Conservation (phyloP, 148 eudicot species). For the Cornus controversa region DNA sequence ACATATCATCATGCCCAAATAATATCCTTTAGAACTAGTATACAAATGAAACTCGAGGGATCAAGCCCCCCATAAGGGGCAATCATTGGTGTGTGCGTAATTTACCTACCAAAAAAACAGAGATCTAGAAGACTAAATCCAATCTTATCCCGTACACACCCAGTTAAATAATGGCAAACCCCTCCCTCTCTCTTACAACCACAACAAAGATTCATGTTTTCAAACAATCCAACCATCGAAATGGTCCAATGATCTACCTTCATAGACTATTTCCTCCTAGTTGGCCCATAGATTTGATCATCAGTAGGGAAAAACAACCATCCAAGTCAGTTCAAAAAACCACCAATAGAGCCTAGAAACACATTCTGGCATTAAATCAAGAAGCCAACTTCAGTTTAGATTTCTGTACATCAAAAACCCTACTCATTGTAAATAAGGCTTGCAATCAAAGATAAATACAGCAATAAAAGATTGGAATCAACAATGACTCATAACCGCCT, state of each 20-base stretch:
- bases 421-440: no score
- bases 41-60: background rate
- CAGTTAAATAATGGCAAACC: background rate
- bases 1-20: background rate
- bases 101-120: no score
- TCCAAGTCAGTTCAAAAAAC: background rate
- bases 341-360: background rate
- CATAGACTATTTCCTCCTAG: no score
- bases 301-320: background rate
- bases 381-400: no score
- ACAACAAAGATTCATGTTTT: background rate
- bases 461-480: background rate
- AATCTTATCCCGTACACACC: background rate
- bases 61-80: no score
- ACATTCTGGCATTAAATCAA: no score
- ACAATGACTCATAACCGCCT: background rate
- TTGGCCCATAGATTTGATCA: no score
- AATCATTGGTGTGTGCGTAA: no score
- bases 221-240: background rate
- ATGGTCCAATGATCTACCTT: no score
- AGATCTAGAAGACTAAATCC: background rate
- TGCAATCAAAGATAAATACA: background rate
- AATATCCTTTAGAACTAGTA: background rate
- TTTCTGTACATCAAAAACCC: no score
- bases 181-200: background rate